These are phyloP conservation scores for Graphiopsis chlorocephala DNA, from an alignment of 2,329 filamentous ascomycete genomes.

Conservation along the genomic window DNA sequence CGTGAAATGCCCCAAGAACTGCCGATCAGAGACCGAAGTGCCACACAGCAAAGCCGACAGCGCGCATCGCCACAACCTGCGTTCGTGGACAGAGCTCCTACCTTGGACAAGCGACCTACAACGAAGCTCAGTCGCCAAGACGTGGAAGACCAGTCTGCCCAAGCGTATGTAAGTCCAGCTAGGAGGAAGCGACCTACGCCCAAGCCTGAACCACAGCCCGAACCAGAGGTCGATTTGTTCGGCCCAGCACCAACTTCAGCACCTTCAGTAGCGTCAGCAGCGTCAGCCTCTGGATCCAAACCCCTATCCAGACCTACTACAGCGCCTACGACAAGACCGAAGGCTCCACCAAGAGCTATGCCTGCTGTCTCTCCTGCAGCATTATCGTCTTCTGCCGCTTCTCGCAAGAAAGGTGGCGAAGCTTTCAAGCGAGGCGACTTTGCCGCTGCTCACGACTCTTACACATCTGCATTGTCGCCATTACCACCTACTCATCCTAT, in stretches of 20 bases:
- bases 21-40: constrained; percentile 24
- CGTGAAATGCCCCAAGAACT: constrained; percentile 23
- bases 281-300: constrained; percentile 19
- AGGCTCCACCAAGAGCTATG: constrained; percentile 56
- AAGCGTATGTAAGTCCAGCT: constrained; percentile 84
- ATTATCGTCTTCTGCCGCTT: constrained; percentile 70
- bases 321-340: constrained; percentile 43
- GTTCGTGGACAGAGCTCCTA: constrained; percentile 37
- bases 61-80: constrained; percentile 41
- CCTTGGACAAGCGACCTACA: constrained; percentile 36
- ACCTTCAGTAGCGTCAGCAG: constrained; percentile 2
- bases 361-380: constrained; percentile 68
- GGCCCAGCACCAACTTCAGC: constrained; percentile 25
- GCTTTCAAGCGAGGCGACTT: constrained; percentile 96
- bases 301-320: constrained; percentile 39
- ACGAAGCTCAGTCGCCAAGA: constrained; percentile 68
- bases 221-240: constrained; percentile 37
- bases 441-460: constrained; percentile 77
- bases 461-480: constrained; percentile 70
- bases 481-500: constrained; percentile 68
- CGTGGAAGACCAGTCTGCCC: constrained; percentile 74
- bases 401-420: constrained; percentile 76
- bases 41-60: constrained; percentile 35
- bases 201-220: constrained; percentile 27
- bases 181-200: constrained; percentile 68